Conservation (phyloP, 2,329 filamentous ascomycete species). For the Trichoderma gracile region DNA sequence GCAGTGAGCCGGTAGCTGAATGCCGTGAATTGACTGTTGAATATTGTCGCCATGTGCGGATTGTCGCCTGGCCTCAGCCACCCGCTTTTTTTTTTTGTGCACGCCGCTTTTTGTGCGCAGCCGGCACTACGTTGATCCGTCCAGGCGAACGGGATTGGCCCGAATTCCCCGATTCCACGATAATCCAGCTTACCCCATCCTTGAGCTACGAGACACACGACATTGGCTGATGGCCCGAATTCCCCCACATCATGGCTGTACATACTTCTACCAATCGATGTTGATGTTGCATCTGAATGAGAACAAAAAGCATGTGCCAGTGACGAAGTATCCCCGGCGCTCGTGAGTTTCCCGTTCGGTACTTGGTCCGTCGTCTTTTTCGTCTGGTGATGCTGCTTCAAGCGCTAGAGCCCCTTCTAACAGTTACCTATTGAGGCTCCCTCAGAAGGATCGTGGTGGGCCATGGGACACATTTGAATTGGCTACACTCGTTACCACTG, state of each 20-base stretch:
- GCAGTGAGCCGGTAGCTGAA: neutral
- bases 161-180: constrained; percentile 7
- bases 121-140: constrained; percentile 1
- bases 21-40: neutral
- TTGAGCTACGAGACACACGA: neutral
- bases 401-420: neutral
- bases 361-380: neutral
- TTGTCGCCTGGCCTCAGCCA: neutral
- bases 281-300: neutral
- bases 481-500: too few species aligned
- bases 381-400: neutral
- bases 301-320: neutral
- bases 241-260: neutral
- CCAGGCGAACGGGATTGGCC: neutral
- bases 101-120: neutral
- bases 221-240: neutral
- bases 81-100: constrained; percentile 13
- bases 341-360: neutral
- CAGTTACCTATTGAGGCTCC: too few species aligned
- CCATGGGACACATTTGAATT: neutral
- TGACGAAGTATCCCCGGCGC: neutral
- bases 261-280: too few species aligned
- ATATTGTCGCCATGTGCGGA: neutral
- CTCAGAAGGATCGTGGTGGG: neutral
- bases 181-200: neutral